These are phyloP conservation scores for Allium sativum DNA, from an alignment of 106 monocot genomes.

Conservation along the genomic window DNA sequence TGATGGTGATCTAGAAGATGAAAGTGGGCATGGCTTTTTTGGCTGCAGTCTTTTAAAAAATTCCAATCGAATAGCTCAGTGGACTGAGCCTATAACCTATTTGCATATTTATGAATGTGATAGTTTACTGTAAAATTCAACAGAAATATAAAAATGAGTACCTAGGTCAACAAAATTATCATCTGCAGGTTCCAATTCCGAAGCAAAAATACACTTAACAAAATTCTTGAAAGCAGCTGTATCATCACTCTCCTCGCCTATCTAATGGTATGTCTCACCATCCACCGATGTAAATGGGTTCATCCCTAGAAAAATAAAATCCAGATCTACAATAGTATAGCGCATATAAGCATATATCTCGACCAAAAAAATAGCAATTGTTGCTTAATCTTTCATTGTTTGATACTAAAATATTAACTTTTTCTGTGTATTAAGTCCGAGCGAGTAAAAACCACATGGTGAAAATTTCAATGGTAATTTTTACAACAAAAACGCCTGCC, in stretches of 20 bases:
- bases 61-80: conserved; percentile 49
- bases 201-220: conserved; percentile 44
- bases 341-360: neutral
- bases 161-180: neutral
- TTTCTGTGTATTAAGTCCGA: neutral
- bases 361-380: neutral
- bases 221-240: conserved; percentile 99
- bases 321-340: conserved; percentile 45
- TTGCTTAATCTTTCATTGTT: neutral
- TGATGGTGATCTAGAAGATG: conserved; percentile 54
- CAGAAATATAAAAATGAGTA: neutral
- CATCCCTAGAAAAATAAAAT: conserved; percentile 97
- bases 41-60: conserved; percentile 34
- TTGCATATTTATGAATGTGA: conserved; percentile 77
- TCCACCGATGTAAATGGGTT: conserved; percentile 93
- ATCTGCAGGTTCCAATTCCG: neutral
- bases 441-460: neutral
- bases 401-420: neutral
- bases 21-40: conserved; percentile 85
- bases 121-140: conserved; percentile 54
- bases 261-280: conserved; percentile 92
- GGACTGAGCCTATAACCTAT: conserved; percentile 89
- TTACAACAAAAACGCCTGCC: neutral
- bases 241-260: conserved; percentile 99
- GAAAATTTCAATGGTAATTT: too few relatives aligned